Percentiles rank a stretch among this genome's conserved stretches.
These are phyloP conservation scores for Colletotrichum magnum DNA, from an alignment of 2,329 filamentous ascomycete species.

Conservation along the genomic window DNA sequence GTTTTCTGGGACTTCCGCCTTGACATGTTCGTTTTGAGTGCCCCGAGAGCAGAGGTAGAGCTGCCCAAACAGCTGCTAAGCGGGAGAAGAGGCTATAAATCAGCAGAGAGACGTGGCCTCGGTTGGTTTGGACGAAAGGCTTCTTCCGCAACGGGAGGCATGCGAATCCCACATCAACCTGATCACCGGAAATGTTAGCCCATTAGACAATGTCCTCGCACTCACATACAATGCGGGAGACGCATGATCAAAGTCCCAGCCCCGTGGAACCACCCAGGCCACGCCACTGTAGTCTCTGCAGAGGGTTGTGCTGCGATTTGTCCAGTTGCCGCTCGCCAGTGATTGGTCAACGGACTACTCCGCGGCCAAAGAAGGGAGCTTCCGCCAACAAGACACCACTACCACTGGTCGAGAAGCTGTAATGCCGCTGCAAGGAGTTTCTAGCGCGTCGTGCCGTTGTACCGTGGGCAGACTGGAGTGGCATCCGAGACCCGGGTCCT, in stretches of 20 bases:
- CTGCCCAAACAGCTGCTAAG: no score
- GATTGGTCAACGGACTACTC: conserved; percentile 10
- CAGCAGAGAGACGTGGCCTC: no score
- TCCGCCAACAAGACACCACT: no score
- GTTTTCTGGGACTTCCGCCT: no score
- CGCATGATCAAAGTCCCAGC: conserved; percentile 5
- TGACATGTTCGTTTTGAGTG: no score
- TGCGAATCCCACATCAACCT: neutral
- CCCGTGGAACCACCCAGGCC: neutral
- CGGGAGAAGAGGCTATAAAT: no score
- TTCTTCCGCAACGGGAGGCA: no score
- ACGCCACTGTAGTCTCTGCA: neutral
- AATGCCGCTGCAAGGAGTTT: neutral
- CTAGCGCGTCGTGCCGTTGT: conserved; percentile 8
- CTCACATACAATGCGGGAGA: neutral
- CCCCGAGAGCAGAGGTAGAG: no score
- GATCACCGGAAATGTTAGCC: neutral
- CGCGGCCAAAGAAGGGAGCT: neutral
- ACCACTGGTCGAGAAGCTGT: neutral
- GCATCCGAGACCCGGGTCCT: conserved; percentile 17
- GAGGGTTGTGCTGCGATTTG: neutral
- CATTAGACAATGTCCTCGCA: neutral
- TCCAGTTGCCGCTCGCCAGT: neutral
- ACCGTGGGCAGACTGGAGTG: conserved; percentile 1
- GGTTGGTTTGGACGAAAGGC: no score